Percentiles rank a stretch among this genome's conserved stretches.
Evolutionary conservation across 495 filamentous ascomycete genomes (phyloP).

Genomic region (Halenospora varia): DNA sequence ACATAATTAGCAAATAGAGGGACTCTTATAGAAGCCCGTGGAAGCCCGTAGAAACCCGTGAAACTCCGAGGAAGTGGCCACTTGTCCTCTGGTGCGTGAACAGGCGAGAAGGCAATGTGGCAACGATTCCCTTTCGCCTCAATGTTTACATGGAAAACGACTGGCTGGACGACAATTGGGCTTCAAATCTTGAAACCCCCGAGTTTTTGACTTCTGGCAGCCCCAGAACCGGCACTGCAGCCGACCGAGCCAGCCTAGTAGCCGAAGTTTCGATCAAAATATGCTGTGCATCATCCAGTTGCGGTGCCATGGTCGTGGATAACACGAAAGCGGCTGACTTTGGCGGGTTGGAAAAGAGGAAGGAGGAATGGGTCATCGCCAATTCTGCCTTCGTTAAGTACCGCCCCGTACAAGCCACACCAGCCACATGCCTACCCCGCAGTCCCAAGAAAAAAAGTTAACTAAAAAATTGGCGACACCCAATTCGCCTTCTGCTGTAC

Average conservation of each 20-base stretch:
- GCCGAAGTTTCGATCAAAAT: no score
- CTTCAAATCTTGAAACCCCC: background rate
- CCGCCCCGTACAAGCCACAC: no score
- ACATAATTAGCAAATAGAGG: conserved; percentile 10
- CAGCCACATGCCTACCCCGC: no score
- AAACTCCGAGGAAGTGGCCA: conserved; percentile 11
- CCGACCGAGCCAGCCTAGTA: background rate
- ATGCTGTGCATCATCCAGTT: no score
- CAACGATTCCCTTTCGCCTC: background rate
- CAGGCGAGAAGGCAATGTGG: background rate
- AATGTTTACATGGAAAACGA: conserved; percentile 2
- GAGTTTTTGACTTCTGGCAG: background rate
- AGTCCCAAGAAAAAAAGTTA: no score
- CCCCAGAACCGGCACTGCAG: background rate
- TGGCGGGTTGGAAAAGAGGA: no score
- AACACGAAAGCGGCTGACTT: no score
- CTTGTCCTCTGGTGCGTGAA: conserved; percentile 5
- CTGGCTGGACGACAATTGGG: conserved; percentile 3
- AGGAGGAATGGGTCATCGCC: no score
- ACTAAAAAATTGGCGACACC: no score
- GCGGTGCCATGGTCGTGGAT: no score
- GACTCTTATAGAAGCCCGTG: background rate
- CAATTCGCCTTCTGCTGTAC: no score
- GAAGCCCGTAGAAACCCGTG: conserved; percentile 15
- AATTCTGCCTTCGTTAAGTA: no score